These are phyloP conservation scores for Diaporthe sp. DNA, from an alignment of 2,329 filamentous ascomycete genomes.

Conservation along the genomic window DNA sequence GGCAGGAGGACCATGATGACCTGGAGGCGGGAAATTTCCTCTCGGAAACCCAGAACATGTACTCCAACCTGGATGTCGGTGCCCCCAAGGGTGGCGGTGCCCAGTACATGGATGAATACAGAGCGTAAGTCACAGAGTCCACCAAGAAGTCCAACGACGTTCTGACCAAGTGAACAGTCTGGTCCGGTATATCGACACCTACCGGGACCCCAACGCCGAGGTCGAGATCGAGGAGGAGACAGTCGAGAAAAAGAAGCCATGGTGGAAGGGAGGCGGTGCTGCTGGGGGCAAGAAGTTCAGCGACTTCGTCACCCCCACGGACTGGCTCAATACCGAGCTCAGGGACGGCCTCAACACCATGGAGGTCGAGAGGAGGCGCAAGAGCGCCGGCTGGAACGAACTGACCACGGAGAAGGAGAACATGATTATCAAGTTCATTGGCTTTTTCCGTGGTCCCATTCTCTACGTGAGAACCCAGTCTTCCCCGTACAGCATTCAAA, in stretches of 20 bases:
- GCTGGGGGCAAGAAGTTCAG: conserved; percentile 47
- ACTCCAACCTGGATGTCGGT: conserved; percentile 41
- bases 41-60: conserved; percentile 47
- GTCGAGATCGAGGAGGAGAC: conserved; percentile 50
- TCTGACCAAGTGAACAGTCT: conserved; percentile 36
- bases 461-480: conserved; percentile 74
- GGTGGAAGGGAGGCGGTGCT: conserved; percentile 54
- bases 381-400: conserved; percentile 79
- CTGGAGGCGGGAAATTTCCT: conserved; percentile 51
- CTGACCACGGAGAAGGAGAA: conserved; percentile 82
- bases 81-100: conserved; percentile 48
- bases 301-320: conserved; percentile 68
- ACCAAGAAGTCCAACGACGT: background rate
- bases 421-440: conserved; percentile 79
- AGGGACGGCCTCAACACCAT: conserved; percentile 70
- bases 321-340: conserved; percentile 79
- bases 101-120: conserved; percentile 53
- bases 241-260: conserved; percentile 48
- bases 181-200: conserved; percentile 54
- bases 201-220: conserved; percentile 53
- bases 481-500: conserved; percentile 45
- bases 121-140: conserved; percentile 47
- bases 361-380: conserved; percentile 76
- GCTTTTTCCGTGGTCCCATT: conserved; percentile 83
- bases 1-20: conserved; percentile 46